phyloP scores from a whole-genome alignment of 2,329 filamentous ascomycete genomes.

The Sarocladium brachiariae region DNA sequence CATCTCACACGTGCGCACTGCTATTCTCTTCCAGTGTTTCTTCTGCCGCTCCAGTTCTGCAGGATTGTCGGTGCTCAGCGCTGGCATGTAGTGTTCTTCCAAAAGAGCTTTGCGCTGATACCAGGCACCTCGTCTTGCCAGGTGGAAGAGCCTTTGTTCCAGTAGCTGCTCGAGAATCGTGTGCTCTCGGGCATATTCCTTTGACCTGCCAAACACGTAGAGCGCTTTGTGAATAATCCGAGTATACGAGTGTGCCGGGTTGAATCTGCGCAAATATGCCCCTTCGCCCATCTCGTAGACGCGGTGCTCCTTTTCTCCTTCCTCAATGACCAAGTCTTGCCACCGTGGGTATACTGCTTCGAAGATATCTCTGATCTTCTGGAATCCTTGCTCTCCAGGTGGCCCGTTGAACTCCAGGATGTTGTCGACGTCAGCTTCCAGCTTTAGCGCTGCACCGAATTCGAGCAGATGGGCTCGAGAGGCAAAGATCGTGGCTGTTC shows the following conservation, averaged over 20 bases:
- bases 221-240: slow-evolving; percentile 85
- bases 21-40: slow-evolving; percentile 74
- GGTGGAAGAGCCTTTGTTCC: slow-evolving; percentile 74
- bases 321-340: slow-evolving; percentile 64
- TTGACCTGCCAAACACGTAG: slow-evolving; percentile 71
- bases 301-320: slow-evolving; percentile 68
- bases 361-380: slow-evolving; percentile 64
- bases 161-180: slow-evolving; percentile 68
- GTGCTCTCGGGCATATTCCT: slow-evolving; percentile 73
- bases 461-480: slow-evolving; percentile 72
- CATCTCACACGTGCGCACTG: slow-evolving; percentile 73
- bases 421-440: slow-evolving; percentile 74
- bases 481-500: slow-evolving; percentile 81
- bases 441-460: slow-evolving; percentile 79
- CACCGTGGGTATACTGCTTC: slow-evolving; percentile 75
- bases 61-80: slow-evolving; percentile 38
- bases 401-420: slow-evolving; percentile 75
- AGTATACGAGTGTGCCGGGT: slow-evolving; percentile 87
- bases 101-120: slow-evolving; percentile 91
- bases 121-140: slow-evolving; percentile 80
- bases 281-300: slow-evolving; percentile 79
- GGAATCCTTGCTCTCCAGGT: slow-evolving; percentile 56
- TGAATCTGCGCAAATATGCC: slow-evolving; percentile 82
- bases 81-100: slow-evolving; percentile 91
- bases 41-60: slow-evolving; percentile 48